Evolutionary conservation across 2,329 filamentous ascomycete genomes (phyloP).

Genomic region (Colletotrichum spinosum): DNA sequence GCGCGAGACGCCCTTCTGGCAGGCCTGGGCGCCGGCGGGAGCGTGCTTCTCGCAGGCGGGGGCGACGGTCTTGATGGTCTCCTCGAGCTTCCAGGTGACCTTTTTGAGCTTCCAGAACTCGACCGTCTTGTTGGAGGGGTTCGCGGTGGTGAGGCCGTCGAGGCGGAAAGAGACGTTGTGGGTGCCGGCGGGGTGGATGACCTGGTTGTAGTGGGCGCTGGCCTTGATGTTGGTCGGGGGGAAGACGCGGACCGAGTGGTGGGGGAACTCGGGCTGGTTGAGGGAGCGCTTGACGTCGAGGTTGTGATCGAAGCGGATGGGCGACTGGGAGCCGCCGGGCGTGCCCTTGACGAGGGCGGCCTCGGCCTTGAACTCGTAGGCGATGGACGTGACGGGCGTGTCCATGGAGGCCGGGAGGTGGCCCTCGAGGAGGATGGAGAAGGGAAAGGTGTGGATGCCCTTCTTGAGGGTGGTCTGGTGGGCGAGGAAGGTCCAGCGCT

Average conservation of each 20-base stretch:
- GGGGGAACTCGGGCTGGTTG: constrained; percentile 78
- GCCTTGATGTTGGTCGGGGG: constrained; percentile 95
- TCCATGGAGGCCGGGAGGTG: constrained; percentile 87
- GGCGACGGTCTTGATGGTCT: constrained; percentile 82
- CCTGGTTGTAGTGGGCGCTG: constrained; percentile 81
- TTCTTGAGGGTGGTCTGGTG: constrained; percentile 62
- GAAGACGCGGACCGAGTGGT: constrained; percentile 93
- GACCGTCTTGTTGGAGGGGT: constrained; percentile 77
- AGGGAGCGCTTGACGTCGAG: constrained; percentile 85
- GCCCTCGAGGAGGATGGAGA: constrained; percentile 87
- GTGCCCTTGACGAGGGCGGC: constrained; percentile 65
- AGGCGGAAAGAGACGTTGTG: constrained; percentile 85
- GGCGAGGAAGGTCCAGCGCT: constrained; percentile 82
- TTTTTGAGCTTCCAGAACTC: constrained; percentile 90
- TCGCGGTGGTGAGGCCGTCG: constrained; percentile 83
- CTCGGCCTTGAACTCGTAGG: constrained; percentile 82
- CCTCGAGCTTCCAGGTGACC: constrained; percentile 92
- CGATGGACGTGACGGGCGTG: constrained; percentile 76
- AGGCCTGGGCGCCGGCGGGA: constrained; percentile 57
- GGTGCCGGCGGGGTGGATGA: constrained; percentile 87
- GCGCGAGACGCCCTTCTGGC: constrained; percentile 76
- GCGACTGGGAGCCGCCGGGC: constrained; percentile 38
- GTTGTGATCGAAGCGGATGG: constrained; percentile 72
- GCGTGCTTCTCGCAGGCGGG: constrained; percentile 84
- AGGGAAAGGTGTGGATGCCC: constrained; percentile 82